Conservation (phyloP, 106 monocot species). For the Dioscorea zingiberensis region DNA sequence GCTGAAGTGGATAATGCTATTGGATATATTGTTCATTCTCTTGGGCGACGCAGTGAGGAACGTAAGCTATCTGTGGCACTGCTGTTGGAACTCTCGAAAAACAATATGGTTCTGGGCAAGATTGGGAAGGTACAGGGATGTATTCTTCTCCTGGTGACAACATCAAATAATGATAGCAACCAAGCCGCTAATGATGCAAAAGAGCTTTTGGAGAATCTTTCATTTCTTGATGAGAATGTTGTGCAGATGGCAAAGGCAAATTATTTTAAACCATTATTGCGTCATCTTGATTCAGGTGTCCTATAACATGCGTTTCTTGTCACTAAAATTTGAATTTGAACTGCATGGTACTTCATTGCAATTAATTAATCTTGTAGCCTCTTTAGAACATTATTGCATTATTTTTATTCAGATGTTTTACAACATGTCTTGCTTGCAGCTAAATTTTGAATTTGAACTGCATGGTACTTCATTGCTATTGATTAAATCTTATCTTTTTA, state of each 20-base stretch:
- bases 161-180: conserved; percentile 22
- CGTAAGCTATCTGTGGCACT: conserved; percentile 24
- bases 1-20: conserved; percentile 25
- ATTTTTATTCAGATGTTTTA: no score
- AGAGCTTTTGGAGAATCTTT: conserved; percentile 25
- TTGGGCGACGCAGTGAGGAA: conserved; percentile 22
- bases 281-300: conserved; percentile 20
- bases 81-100: conserved; percentile 23
- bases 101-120: conserved; percentile 1
- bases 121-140: conserved; percentile 32
- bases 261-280: conserved; percentile 31
- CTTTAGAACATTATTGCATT: no score
- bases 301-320: background rate
- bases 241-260: conserved; percentile 27
- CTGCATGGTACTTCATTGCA: no score
- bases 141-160: conserved; percentile 33
- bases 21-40: conserved; percentile 20
- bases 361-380: no score
- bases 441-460: no score
- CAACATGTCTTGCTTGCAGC: no score
- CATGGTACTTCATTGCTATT: no score
- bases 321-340: no score
- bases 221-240: conserved; percentile 30
- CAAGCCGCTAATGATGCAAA: conserved; percentile 29
- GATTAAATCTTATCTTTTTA: no score